A percentile compares a stretch with the other conserved stretches of the same genome.
Conservation (phyloP, 1,284 basidiomycete genomes). For the Cutaneotrichosporon sp. region DNA sequence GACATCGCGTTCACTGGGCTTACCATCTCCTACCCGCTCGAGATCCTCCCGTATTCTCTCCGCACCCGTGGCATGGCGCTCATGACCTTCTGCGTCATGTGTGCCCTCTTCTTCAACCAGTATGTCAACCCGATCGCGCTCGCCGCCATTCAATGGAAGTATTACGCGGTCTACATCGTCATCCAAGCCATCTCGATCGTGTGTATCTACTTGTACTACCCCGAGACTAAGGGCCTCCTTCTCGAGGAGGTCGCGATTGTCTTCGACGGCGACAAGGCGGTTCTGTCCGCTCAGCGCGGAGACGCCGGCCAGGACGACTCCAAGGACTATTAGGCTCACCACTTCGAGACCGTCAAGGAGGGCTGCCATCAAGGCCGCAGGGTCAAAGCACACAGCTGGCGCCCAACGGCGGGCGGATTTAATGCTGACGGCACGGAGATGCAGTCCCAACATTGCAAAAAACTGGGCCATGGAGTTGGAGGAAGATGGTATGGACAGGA, state of each 20-base stretch:
- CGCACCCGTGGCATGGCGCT: slow-evolving; percentile 22
- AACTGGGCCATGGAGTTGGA: no score
- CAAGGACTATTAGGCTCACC: background rate
- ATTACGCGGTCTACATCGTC: slow-evolving; percentile 40
- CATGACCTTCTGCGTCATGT: slow-evolving; percentile 8
- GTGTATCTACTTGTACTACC: slow-evolving; percentile 26
- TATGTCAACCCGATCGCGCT: slow-evolving; percentile 32
- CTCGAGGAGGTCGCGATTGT: slow-evolving; percentile 32
- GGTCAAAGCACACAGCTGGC: background rate
- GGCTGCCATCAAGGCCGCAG: background rate
- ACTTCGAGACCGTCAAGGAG: background rate
- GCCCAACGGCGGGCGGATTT: no score
- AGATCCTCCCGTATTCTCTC: slow-evolving; percentile 28
- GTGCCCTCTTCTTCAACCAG: slow-evolving; percentile 21
- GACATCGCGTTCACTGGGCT: slow-evolving; percentile 18
- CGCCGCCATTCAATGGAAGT: slow-evolving; percentile 34
- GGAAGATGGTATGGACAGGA: background rate
- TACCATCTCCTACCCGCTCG: slow-evolving; percentile 26
- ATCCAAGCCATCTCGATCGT: slow-evolving; percentile 22
- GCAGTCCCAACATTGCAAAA: background rate
- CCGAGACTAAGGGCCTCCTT: slow-evolving; percentile 34
- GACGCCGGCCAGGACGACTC: background rate
- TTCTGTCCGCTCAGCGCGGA: background rate
- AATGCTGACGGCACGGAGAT: background rate
- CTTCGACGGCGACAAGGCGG: slow-evolving; percentile 23